A percentile compares a stretch with the other conserved stretches of the same genome.
Evolutionary conservation across 306 rosid genomes (phyloP).

Genomic region (Lathyrus tuberosus): DNA sequence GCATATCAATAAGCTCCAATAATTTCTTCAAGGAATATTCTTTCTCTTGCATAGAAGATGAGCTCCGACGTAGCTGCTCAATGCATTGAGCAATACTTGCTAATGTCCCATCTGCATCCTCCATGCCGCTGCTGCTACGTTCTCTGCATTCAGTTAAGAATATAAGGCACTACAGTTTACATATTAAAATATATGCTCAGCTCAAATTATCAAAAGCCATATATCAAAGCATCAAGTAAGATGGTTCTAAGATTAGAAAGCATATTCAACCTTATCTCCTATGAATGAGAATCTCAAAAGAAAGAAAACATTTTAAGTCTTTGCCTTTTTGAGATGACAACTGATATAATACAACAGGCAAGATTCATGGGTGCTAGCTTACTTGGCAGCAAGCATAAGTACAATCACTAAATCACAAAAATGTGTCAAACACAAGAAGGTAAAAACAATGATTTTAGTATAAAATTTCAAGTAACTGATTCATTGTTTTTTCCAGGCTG

Average conservation of each 20-base stretch:
- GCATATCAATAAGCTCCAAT: conserved; percentile 80
- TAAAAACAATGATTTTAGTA: conserved; percentile 16
- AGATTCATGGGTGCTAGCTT: conserved; percentile 6
- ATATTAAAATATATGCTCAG: conserved; percentile 26
- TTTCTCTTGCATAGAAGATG: conserved; percentile 79
- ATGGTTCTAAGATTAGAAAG: conserved; percentile 23
- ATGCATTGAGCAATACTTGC: conserved; percentile 99
- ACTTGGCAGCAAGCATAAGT: conserved; percentile 28
- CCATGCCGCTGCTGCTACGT: conserved; percentile 83
- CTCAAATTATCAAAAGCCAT: conserved; percentile 30
- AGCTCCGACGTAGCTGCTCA: conserved; percentile 89
- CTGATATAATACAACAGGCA: conserved; percentile 1
- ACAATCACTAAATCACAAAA: conserved; percentile 27
- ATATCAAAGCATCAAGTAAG: conserved; percentile 34
- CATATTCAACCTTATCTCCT: conserved; percentile 12
- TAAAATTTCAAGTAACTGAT: conserved; percentile 41
- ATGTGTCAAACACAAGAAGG: conserved; percentile 20
- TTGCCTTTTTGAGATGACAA: conserved; percentile 21
- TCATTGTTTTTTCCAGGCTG: conserved; percentile 13
- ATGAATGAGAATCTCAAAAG: conserved; percentile 12
- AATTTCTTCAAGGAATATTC: conserved; percentile 84
- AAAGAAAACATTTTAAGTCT: neutral
- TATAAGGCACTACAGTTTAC: conserved; percentile 28
- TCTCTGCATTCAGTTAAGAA: conserved; percentile 66
- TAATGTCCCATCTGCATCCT: conserved; percentile 96